Percentiles rank a stretch among this genome's conserved stretches.
Evolutionary conservation across 2,329 filamentous ascomycete species (phyloP).

Genomic region (Sclerotiophoma versabilis): DNA sequence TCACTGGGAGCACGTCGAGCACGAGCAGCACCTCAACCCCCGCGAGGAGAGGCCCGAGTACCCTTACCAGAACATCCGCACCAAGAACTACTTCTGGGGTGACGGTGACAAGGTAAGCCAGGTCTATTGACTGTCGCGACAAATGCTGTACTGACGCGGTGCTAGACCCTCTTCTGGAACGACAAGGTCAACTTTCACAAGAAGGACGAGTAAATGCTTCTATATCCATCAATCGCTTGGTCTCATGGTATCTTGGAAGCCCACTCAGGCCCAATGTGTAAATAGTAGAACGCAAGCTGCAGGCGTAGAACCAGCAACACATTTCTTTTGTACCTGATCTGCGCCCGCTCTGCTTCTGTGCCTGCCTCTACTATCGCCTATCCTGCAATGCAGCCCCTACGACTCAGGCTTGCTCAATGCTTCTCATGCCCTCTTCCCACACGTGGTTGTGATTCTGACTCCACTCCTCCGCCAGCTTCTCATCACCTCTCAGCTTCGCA

Average conservation of each 20-base stretch:
- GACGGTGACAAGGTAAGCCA: constrained; percentile 86
- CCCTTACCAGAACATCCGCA: constrained; percentile 96
- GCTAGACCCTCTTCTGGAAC: constrained; percentile 77
- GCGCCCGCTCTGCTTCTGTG: constrained; percentile 1
- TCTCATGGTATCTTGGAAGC: constrained; percentile 9
- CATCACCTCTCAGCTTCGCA: constrained; percentile 67
- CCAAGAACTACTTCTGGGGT: constrained; percentile 95
- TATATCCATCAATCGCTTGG: constrained; percentile 10
- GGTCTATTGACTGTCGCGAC: not conserved
- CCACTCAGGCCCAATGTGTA: constrained; percentile 29
- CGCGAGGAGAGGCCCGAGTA: constrained; percentile 93
- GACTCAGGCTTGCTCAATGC: constrained; percentile 15
- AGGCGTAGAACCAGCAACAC: constrained; percentile 37
- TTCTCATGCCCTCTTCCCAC: constrained; percentile 40
- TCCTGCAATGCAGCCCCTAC: not conserved
- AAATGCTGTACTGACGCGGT: not conserved
- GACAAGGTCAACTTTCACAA: constrained; percentile 95
- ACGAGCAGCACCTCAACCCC: constrained; percentile 69
- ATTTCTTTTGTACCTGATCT: constrained; percentile 40
- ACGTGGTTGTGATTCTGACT: constrained; percentile 46
- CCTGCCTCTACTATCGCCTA: not conserved
- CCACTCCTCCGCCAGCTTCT: constrained; percentile 47
- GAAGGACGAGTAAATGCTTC: constrained; percentile 67
- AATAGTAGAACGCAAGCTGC: constrained; percentile 35
- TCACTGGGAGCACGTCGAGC: constrained; percentile 95